Percentiles rank a stretch among this genome's conserved stretches.
phyloP scores from a whole-genome alignment of 345 rosid genomes.

The Salix suchowensis region DNA sequence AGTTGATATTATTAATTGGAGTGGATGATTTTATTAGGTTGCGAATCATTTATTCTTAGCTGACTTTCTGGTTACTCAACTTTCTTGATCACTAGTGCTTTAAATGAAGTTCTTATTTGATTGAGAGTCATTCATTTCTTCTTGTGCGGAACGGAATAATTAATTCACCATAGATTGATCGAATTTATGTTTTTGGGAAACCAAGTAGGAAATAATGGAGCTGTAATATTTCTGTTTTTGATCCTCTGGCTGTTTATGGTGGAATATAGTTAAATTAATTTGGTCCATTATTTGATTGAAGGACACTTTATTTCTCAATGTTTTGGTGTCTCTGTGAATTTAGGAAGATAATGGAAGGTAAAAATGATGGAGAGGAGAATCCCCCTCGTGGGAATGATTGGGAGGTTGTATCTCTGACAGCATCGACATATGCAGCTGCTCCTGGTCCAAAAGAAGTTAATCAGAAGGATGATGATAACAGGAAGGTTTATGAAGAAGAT shows the following conservation, averaged over 20 bases:
- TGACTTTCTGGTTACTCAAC: background rate
- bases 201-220: background rate
- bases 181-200: background rate
- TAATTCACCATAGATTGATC: background rate
- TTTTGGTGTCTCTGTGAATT: background rate
- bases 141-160: background rate
- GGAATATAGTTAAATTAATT: background rate
- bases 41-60: background rate
- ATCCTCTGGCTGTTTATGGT: background rate
- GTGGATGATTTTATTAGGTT: background rate
- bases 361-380: slow-evolving; percentile 42
- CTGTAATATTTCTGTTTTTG: background rate
- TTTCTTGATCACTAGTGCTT: background rate
- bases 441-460: slow-evolving; percentile 62
- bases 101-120: background rate
- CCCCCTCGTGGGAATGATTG: slow-evolving; percentile 64
- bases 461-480: slow-evolving; percentile 33
- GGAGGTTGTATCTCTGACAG: slow-evolving; percentile 94
- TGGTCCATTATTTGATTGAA: background rate
- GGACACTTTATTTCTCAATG: background rate
- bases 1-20: background rate
- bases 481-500: slow-evolving; percentile 26
- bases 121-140: background rate
- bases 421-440: slow-evolving; percentile 88
- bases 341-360: slow-evolving; percentile 47